Conservation (phyloP, 2,329 filamentous ascomycete genomes). For the Pseudogymnoascus destructans region DNA sequence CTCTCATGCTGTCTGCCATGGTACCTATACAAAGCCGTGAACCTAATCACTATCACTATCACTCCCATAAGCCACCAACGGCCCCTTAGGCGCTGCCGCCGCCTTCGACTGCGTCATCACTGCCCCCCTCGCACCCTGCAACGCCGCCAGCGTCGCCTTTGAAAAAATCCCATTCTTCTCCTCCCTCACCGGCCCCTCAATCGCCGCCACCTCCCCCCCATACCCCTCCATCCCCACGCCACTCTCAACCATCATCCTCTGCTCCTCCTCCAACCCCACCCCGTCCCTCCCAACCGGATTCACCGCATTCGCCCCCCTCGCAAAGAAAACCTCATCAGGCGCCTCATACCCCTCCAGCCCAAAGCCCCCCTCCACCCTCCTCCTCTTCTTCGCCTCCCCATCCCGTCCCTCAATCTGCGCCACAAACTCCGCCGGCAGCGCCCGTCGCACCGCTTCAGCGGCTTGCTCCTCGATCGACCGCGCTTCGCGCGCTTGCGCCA, state of each 20-base stretch:
- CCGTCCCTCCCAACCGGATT: constrained; percentile 46
- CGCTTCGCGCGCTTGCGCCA: constrained; percentile 85
- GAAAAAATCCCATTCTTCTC: constrained; percentile 58
- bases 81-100: constrained; percentile 45
- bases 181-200: constrained; percentile 28
- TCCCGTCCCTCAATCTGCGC: constrained; percentile 89
- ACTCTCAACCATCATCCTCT: constrained; percentile 43
- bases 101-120: constrained; percentile 38
- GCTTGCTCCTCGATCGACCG: constrained; percentile 87
- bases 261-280: constrained; percentile 50
- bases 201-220: constrained; percentile 31
- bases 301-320: constrained; percentile 57
- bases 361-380: constrained; percentile 81
- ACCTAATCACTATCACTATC: constrained; percentile 50
- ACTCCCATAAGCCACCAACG: constrained; percentile 79
- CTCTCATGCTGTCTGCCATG: neutral
- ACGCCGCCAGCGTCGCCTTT: constrained; percentile 63
- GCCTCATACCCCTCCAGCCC: constrained; percentile 86
- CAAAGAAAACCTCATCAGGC: constrained; percentile 87
- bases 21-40: neutral
- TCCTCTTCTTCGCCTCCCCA: constrained; percentile 71
- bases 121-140: constrained; percentile 46
- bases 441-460: constrained; percentile 79
- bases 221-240: constrained; percentile 36
- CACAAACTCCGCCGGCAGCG: constrained; percentile 79